phyloP scores from a whole-genome alignment of 2,329 filamentous ascomycete genomes.

The Trichocomaceae sp. region DNA sequence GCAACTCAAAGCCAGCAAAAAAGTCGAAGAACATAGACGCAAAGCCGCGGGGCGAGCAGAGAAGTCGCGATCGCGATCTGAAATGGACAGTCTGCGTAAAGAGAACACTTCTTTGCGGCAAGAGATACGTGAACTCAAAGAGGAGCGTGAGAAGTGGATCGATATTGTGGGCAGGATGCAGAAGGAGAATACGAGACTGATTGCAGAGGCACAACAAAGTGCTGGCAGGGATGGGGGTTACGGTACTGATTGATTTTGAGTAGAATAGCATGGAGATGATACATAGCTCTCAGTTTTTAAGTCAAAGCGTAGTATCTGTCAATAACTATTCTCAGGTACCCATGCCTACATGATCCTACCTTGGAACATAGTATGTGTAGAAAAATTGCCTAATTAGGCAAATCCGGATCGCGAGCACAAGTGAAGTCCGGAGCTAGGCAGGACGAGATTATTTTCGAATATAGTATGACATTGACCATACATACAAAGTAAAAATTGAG shows the following conservation, averaged over 20 bases:
- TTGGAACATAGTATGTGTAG: no score
- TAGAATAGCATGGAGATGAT: background rate
- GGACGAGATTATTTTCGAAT: no score
- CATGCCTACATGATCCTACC: no score
- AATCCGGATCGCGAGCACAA: no score
- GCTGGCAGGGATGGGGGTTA: background rate
- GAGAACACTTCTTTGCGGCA: slow-evolving; percentile 42
- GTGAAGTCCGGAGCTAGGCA: no score
- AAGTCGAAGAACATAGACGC: slow-evolving; percentile 32
- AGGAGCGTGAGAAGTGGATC: slow-evolving; percentile 46
- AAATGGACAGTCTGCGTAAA: slow-evolving; percentile 43
- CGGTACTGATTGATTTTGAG: slow-evolving; percentile 1
- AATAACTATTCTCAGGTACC: background rate
- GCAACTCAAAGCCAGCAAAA: slow-evolving; percentile 35
- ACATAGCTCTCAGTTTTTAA: background rate
- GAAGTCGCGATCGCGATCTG: slow-evolving; percentile 34
- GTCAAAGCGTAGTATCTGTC: background rate
- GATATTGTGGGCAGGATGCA: slow-evolving; percentile 51
- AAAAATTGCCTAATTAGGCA: no score
- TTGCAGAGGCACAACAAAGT: slow-evolving; percentile 10
- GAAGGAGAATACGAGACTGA: slow-evolving; percentile 50
- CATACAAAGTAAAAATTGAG: no score
- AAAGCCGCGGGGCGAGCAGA: slow-evolving; percentile 40
- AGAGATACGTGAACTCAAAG: slow-evolving; percentile 43
- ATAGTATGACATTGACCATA: no score